Percentiles rank a stretch among this genome's conserved stretches.
Evolutionary conservation across 805 yeast genomes (phyloP).

Genomic region (Kuraishia molischiana): DNA sequence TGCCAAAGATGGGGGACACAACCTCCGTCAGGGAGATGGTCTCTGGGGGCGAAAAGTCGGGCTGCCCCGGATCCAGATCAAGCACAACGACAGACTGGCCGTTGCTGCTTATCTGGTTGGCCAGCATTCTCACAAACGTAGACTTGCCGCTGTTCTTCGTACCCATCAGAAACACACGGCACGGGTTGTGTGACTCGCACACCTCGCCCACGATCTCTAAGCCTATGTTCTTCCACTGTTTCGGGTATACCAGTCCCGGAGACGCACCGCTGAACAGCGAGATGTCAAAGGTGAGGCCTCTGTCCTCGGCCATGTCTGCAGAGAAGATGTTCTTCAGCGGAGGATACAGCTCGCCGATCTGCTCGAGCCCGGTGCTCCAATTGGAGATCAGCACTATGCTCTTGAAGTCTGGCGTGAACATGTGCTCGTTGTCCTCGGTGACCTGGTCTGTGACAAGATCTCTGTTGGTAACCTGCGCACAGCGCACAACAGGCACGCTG

Average conservation of each 20-base stretch:
- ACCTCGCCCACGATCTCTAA: conserved; percentile 1
- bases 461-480: conserved; percentile 28
- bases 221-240: conserved; percentile 15
- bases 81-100: conserved; percentile 32
- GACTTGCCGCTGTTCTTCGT: conserved; percentile 80
- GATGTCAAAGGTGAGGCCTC: conserved; percentile 28
- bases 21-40: conserved; percentile 44
- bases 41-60: conserved; percentile 68
- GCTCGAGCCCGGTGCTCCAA: conserved; percentile 32
- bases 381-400: conserved; percentile 30
- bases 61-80: conserved; percentile 87
- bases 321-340: conserved; percentile 34
- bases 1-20: conserved; percentile 26
- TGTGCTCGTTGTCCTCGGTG: conserved; percentile 25
- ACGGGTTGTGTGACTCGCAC: background rate
- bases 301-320: conserved; percentile 8
- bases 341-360: conserved; percentile 30
- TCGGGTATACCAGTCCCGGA: conserved; percentile 15
- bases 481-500: conserved; percentile 32
- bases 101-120: conserved; percentile 33
- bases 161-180: conserved; percentile 39
- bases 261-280: conserved; percentile 18
- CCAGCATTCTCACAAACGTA: conserved; percentile 45
- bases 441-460: conserved; percentile 15
- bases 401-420: conserved; percentile 28